Conservation (phyloP, 129 eudicot species). For the Sambucus nigra region DNA sequence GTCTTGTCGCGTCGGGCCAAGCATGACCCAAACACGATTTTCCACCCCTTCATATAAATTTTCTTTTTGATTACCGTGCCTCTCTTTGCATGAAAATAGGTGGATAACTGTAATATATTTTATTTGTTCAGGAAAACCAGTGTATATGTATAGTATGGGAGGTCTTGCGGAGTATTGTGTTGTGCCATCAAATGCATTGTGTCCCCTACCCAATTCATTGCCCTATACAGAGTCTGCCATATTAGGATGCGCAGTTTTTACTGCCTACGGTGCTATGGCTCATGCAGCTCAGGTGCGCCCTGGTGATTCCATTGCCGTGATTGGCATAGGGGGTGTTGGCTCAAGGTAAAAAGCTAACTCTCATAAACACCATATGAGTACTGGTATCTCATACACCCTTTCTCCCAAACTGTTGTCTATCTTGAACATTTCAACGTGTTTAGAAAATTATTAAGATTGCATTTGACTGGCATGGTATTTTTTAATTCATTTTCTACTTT, state of each 20-base stretch:
- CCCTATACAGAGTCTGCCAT: slow-evolving; percentile 94
- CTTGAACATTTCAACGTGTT: no score
- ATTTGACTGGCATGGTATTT: no score
- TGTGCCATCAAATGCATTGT: slow-evolving; percentile 76
- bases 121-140: slow-evolving; percentile 69
- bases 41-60: no score
- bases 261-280: slow-evolving; percentile 99
- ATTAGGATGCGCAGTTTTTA: slow-evolving; percentile 95
- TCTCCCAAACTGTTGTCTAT: no score
- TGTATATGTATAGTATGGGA: slow-evolving; percentile 99
- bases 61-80: no score
- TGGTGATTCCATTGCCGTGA: slow-evolving; percentile 93
- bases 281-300: slow-evolving; percentile 97
- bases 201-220: slow-evolving; percentile 59
- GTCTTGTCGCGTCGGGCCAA: no score
- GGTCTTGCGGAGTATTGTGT: slow-evolving; percentile 92
- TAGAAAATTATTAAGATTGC: no score
- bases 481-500: no score
- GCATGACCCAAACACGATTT: no score
- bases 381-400: no score
- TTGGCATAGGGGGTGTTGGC: slow-evolving; percentile 98
- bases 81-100: not conserved
- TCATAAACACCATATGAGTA: no score
- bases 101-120: not conserved
- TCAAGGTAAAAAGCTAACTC: slow-evolving; percentile 59